Base-by-base conservation (phyloP, 164 flowering plant species). In the Macadamia tetraphylla region DNA sequence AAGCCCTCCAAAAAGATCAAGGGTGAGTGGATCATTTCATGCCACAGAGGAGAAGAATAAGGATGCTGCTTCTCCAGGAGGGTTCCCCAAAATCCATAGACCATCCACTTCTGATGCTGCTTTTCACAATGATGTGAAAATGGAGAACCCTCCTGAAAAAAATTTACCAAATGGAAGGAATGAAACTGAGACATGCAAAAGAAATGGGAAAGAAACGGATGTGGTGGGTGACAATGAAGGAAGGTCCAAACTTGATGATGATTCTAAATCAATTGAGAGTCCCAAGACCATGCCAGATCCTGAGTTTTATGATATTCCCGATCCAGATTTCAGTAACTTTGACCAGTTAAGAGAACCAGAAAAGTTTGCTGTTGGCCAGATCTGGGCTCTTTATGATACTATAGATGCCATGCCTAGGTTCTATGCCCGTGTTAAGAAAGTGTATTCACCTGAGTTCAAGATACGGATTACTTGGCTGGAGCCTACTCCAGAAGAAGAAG, bases 371-470 rank as follows among this genome's bases (percentile, higher is more conserved):
- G 72, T 55, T 9, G 94, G 88, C 40, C 98, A 94, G 78, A 67
- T 83, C 3, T 94, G 99, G 99, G 96, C 97, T 61, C 31, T 74
- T 55, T 94, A 87, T 83, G 99, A 92, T 79, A 69, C 73, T 42
- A 1, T 59, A 29, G 91, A 83, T 83, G 90, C 83, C 46, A 88
- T 92, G 98, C 99, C 99, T n/a, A 82, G 99, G 73, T 90, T 76
- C 73, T 94, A 92, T 83, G 96, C 89, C 63, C 74, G 62, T 49
- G 81, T 94, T 57, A 82, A 52, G 70, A 85, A 78, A 64, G 81
- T 88, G 29, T 58, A 63, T 32, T 56, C 80, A 8, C 67, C 84
- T 63, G 77, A 71, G 1, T 89, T 88, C 67, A 82, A 86, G 80
- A 40, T 94, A 72, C 62, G 51, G 57, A 80, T 94, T 57, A 80